Conservation (phyloP, 441 rosid species). For the Hypseocharis bilobata region DNA sequence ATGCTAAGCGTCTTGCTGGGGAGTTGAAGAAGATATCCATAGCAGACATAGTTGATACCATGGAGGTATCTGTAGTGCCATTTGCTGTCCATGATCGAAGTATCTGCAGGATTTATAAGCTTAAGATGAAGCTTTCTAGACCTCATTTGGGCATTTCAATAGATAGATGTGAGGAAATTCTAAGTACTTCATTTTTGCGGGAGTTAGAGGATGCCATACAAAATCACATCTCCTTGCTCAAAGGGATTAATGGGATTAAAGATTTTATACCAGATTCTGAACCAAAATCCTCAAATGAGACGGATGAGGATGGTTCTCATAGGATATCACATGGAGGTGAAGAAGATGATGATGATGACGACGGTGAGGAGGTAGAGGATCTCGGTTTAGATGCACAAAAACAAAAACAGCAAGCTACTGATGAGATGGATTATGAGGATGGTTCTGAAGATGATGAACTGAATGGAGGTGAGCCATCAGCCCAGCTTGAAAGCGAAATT, state of each 20-base stretch:
- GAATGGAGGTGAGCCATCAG: constrained; percentile 33
- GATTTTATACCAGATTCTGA: constrained; percentile 30
- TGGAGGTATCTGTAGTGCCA: constrained; percentile 58
- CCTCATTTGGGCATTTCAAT: constrained; percentile 43
- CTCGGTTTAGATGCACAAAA: constrained; percentile 78
- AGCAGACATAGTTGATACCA: constrained; percentile 64
- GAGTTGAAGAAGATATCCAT: constrained; percentile 71
- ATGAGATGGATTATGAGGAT: constrained; percentile 83
- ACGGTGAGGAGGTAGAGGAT: constrained; percentile 60
- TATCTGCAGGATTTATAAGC: constrained; percentile 68
- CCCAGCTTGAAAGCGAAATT: constrained; percentile 47
- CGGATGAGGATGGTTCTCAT: constrained; percentile 44
- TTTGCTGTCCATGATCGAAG: constrained; percentile 34
- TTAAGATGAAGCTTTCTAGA: constrained; percentile 56
- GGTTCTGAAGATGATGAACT: constrained; percentile 41
- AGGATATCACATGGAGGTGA: constrained; percentile 27
- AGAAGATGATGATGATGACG: constrained; percentile 38
- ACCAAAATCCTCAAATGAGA: constrained; percentile 36
- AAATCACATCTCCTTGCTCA: constrained; percentile 53
- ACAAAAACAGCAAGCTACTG: constrained; percentile 43
- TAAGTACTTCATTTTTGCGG: constrained; percentile 49
- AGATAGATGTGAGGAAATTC: constrained; percentile 57
- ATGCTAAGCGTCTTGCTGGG: constrained; percentile 54
- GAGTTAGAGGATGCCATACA: constrained; percentile 87
- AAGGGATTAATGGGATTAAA: constrained; percentile 66